Evolutionary conservation across 2,329 filamentous ascomycete species (phyloP), one percentile per base, ranked within the genome.

Genomic region (Onygenales sp.): DNA sequence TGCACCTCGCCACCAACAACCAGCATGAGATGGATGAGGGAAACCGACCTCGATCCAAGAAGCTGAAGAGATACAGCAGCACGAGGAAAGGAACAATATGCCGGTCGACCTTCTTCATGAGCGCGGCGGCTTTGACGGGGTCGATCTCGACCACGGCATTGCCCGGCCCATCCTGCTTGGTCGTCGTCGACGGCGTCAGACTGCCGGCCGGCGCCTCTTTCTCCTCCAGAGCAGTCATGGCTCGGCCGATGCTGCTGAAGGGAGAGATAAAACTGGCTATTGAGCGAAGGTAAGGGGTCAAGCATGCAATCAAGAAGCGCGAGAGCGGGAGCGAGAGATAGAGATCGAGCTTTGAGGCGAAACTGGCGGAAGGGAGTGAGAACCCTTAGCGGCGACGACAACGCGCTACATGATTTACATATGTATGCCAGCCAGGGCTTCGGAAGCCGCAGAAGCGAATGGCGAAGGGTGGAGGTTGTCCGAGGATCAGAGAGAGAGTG

Each of bases 31-130:
- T 17, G 13, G 3, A 42, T 17, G 13, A 21, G 17, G 47, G 32
- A 51, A 42, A 56, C 58, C 31, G 48, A 59, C 70, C 75, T 66
- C 86, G 76, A 64, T 89, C 87, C 7, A 91, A 70, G 64, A 90
- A 91, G 59, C 83, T 86, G 59, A 90, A 82, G 11, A 90, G 75
- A 64, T 92, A 92, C 13, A 73, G 55, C 21, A 70, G 56, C 42
- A 74, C 67, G 9, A 72, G 63, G 31, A 72, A 67, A 1, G 71
- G 71, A 42, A 73, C 59, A 53, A 74, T 68, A 53, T 71, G 65
- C 21, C 65, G 27, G 52, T 74, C 71, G 45, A 74, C 68, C 52
- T 72, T 74, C 33, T 68, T 56, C 9, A 72, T 62, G 27, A 73
- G 52, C 6, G 55, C 57, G 27, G 58, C 61, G 48, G 66, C 66